Conservation (phyloP, 2,329 filamentous ascomycete genomes). For the Diaporthe amygdali region DNA sequence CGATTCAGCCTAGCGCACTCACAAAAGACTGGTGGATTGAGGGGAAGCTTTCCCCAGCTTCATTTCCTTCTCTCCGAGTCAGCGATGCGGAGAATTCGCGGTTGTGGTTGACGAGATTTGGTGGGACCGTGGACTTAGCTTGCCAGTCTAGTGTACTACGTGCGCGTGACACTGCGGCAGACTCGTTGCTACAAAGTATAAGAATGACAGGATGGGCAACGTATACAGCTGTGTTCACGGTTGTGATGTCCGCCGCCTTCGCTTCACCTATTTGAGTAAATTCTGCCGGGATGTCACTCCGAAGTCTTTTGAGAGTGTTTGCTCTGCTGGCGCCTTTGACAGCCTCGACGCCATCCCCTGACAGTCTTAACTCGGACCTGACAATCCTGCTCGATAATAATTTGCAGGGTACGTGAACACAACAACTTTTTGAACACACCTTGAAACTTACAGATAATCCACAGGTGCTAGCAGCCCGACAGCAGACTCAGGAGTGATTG, state of each 20-base stretch:
- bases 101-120: not conserved
- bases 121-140: too few species aligned
- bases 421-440: too few species aligned
- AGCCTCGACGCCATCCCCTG: constrained; percentile 38
- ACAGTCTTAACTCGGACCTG: constrained; percentile 40
- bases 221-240: not conserved
- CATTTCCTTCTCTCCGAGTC: constrained; percentile 11
- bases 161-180: too few species aligned
- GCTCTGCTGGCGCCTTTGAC: constrained; percentile 28
- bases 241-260: not conserved
- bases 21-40: not conserved
- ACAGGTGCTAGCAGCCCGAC: constrained; percentile 39
- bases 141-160: not conserved
- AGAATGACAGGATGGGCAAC: not conserved
- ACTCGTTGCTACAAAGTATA: not conserved
- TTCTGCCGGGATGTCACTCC: constrained; percentile 18
- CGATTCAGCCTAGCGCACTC: not conserved
- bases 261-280: too few species aligned
- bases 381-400: constrained; percentile 47
- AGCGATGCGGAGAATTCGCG: constrained; percentile 7
- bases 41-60: not conserved
- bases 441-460: not conserved
- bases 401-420: constrained; percentile 38
- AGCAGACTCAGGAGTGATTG: constrained; percentile 40
- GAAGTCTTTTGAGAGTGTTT: constrained; percentile 21